Percentiles rank a stretch among this genome's conserved stretches.
Conservation (phyloP, 768 basidiomycete genomes). For the Suillus placidus region DNA sequence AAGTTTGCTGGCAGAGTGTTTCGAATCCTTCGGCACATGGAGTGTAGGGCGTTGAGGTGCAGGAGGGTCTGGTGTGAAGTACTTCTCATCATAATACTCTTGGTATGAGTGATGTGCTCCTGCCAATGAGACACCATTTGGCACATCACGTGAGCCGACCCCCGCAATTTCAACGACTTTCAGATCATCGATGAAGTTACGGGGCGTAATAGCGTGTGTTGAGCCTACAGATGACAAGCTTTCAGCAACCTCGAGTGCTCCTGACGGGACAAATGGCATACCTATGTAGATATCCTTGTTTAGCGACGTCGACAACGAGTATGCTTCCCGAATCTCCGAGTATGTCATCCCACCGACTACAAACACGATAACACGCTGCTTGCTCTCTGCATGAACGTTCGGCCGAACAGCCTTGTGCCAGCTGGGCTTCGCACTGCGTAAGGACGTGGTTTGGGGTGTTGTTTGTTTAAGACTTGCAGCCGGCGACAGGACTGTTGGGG, state of each 20-base stretch:
- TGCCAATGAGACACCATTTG: slow-evolving; percentile 65
- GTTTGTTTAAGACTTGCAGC: slow-evolving; percentile 50
- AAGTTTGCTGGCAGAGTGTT: slow-evolving; percentile 37
- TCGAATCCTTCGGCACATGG: slow-evolving; percentile 16
- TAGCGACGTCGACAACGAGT: slow-evolving; percentile 70
- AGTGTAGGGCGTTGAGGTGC: slow-evolving; percentile 30
- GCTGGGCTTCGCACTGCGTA: slow-evolving; percentile 86
- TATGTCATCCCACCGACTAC: slow-evolving; percentile 95
- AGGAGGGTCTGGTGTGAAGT: slow-evolving; percentile 67
- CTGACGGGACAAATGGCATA: slow-evolving; percentile 50
- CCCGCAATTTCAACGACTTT: slow-evolving; percentile 88
- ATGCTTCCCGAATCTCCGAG: slow-evolving; percentile 90
- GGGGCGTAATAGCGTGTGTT: slow-evolving; percentile 83
- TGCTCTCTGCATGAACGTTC: slow-evolving; percentile 51
- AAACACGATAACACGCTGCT: slow-evolving; percentile 85
- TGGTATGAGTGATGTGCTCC: slow-evolving; percentile 59
- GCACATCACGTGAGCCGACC: slow-evolving; percentile 71
- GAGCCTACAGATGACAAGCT: slow-evolving; percentile 61
- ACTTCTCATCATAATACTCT: slow-evolving; percentile 80
- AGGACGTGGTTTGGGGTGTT: slow-evolving; percentile 65
- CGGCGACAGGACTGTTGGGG: slow-evolving; percentile 55
- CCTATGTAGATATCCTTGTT: slow-evolving; percentile 94
- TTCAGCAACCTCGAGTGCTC: slow-evolving; percentile 49
- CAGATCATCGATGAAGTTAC: slow-evolving; percentile 83
- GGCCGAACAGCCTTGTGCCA: slow-evolving; percentile 82